phyloP scores from a whole-genome alignment of 768 basidiomycete genomes.

The Termitomyces sp. region DNA sequence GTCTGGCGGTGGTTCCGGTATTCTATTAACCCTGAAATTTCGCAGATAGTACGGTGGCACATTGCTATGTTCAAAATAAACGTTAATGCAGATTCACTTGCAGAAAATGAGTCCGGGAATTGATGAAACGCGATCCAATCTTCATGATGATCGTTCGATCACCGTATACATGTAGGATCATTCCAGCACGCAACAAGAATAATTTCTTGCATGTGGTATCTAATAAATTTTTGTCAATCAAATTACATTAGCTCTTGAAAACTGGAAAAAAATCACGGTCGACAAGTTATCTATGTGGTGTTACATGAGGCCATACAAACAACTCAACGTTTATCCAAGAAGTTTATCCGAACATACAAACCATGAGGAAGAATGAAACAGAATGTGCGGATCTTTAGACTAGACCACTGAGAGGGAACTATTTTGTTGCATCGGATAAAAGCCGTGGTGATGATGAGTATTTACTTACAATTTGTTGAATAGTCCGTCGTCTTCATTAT shows the following conservation, averaged over 20 bases:
- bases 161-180: background rate
- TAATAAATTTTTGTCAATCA: background rate
- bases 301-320: background rate
- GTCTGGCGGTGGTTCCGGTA: background rate
- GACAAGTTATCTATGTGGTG: background rate
- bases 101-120: background rate
- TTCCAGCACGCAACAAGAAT: background rate
- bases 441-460: background rate
- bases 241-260: background rate
- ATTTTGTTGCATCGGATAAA: background rate
- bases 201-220: too few relatives aligned
- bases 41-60: background rate
- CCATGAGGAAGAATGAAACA: background rate
- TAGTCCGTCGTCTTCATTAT: constrained; percentile 46
- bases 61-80: background rate
- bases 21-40: background rate
- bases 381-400: background rate
- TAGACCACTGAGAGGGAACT: background rate
- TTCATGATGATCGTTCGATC: background rate
- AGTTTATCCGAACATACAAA: background rate
- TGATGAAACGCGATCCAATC: background rate
- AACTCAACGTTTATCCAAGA: background rate
- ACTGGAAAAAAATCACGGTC: background rate
- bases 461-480: constrained; percentile 42
- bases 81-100: background rate